Evolutionary conservation across 352 stramenopile species (phyloP).

Genomic region (Globisporangium spiculum): DNA sequence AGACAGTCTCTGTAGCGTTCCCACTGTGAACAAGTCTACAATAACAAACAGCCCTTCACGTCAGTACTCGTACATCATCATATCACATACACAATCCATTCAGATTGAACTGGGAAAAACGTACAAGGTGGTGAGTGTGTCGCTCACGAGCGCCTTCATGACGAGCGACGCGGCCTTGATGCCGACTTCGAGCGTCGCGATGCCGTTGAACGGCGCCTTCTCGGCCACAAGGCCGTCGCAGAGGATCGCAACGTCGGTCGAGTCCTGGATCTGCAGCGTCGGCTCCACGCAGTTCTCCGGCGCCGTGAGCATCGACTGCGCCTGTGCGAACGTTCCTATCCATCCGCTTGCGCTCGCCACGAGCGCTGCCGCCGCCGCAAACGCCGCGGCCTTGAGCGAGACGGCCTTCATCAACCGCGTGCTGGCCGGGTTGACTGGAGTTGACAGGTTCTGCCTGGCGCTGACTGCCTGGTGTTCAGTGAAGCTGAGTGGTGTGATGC

Average conservation of each 20-base stretch:
- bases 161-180: conserved; percentile 11
- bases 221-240: conserved; percentile 3
- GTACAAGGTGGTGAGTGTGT: conserved; percentile 15
- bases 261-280: conserved; percentile 14
- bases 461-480: background rate
- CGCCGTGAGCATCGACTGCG: conserved; percentile 17
- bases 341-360: no score
- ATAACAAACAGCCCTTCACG: background rate
- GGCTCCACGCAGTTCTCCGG: conserved; percentile 12
- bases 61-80: background rate
- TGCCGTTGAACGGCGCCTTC: conserved; percentile 7
- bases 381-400: background rate
- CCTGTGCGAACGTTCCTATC: background rate
- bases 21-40: conserved; percentile 17
- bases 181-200: conserved; percentile 15
- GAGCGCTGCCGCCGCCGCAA: background rate
- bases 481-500: background rate
- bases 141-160: conserved; percentile 20
- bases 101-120: background rate
- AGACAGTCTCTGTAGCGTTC: conserved; percentile 7
- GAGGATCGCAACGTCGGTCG: conserved; percentile 16
- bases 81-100: background rate
- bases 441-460: background rate
- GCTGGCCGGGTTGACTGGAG: background rate
- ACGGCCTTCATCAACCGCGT: background rate